phyloP scores from a whole-genome alignment of 2,329 filamentous ascomycete species.

The Calonectria pseudoturangicola region DNA sequence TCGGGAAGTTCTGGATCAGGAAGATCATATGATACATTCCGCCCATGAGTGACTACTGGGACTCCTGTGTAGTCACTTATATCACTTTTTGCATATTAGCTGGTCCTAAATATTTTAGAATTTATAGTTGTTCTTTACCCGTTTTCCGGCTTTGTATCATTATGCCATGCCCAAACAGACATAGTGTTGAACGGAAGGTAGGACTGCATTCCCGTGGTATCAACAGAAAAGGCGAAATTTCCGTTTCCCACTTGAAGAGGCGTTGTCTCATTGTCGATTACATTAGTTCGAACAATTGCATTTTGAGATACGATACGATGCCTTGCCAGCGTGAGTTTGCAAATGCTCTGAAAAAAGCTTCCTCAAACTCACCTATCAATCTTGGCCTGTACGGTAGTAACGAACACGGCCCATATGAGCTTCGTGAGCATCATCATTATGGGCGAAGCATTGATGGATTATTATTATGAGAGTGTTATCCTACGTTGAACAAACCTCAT shows the following conservation, averaged over 20 bases:
- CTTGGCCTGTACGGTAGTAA: slow-evolving; percentile 7
- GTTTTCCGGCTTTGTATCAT: slow-evolving; percentile 66
- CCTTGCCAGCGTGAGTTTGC: slow-evolving; percentile 33
- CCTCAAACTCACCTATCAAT: slow-evolving; percentile 18
- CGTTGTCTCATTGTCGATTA: slow-evolving; percentile 62
- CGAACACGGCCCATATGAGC: not conserved
- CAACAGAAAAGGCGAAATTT: slow-evolving; percentile 69
- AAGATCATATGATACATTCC: slow-evolving; percentile 62
- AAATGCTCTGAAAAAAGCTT: not conserved
- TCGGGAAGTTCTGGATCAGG: slow-evolving; percentile 60
- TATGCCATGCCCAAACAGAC: slow-evolving; percentile 71
- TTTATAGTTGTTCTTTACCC: slow-evolving; percentile 5
- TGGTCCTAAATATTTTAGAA: no score
- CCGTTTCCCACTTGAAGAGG: slow-evolving; percentile 71
- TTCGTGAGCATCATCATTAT: not conserved
- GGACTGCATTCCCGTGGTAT: slow-evolving; percentile 66
- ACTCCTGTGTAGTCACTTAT: slow-evolving; percentile 59
- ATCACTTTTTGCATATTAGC: not conserved
- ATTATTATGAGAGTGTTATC: not conserved
- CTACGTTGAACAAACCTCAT: no score
- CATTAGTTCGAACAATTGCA: slow-evolving; percentile 49
- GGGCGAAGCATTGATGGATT: not conserved
- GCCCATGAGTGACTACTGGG: slow-evolving; percentile 58
- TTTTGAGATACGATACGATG: slow-evolving; percentile 48
- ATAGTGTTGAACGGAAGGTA: slow-evolving; percentile 68